A percentile compares a stretch with the other conserved stretches of the same genome.
These are phyloP conservation scores for Prototheca stagnorum DNA, from an alignment of 163 green algal genomes.

Conservation along the genomic window DNA sequence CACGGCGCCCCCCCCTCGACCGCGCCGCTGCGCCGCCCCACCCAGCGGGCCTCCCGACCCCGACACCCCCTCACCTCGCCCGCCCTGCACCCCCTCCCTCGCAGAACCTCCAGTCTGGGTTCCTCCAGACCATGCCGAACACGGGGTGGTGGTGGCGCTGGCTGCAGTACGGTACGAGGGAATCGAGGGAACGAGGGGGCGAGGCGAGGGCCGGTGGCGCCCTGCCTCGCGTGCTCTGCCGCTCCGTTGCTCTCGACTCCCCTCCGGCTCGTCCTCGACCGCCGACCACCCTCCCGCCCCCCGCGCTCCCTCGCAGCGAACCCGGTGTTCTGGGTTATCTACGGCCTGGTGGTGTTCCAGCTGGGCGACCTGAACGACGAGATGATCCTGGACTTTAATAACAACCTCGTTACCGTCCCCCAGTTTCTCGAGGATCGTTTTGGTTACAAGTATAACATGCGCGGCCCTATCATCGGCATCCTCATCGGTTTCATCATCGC, in stretches of 20 bases:
- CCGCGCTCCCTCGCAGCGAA: conserved; percentile 12
- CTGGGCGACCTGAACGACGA: conserved; percentile 16
- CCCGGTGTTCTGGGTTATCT: conserved; percentile 19
- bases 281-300: not conserved
- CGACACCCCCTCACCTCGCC: too few relatives aligned
- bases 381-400: not conserved
- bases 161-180: conserved; percentile 11
- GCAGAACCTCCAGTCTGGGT: conserved; percentile 21
- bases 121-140: conserved; percentile 14
- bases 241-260: too few relatives aligned
- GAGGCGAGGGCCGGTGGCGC: not conserved
- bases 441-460: conserved; percentile 28
- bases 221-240: too few relatives aligned
- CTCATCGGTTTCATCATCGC: conserved; percentile 18
- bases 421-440: conserved; percentile 21
- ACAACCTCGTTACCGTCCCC: not conserved
- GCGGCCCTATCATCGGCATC: conserved; percentile 23
- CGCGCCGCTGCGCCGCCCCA: too few relatives aligned
- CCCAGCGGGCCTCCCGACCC: too few relatives aligned
- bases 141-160: conserved; percentile 21
- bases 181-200: too few relatives aligned
- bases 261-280: too few relatives aligned
- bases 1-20: too few relatives aligned
- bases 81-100: too few relatives aligned
- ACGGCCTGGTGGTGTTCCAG: conserved; percentile 26